Percentiles rank a stretch among this genome's conserved stretches.
Conservation (phyloP, 306 rosid genomes). For the Cicer pinnatifidum region DNA sequence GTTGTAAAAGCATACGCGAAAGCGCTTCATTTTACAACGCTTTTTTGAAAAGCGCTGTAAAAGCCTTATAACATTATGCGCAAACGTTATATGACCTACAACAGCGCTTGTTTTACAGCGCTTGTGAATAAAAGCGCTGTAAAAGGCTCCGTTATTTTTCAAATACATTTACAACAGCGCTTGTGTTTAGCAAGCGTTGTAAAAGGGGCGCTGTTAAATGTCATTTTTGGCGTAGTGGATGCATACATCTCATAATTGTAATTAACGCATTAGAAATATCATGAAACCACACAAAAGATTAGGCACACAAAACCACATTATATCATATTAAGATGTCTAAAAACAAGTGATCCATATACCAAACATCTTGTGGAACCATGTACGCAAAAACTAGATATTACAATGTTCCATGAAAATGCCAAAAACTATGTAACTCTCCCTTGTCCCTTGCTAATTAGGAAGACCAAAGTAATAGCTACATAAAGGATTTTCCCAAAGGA, state of each 20-base stretch:
- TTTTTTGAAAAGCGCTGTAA: too few species aligned
- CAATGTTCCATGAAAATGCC: not conserved
- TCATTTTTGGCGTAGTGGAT: too few species aligned
- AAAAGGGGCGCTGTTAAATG: too few species aligned
- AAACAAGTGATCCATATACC: conserved; percentile 10
- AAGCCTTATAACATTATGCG: too few species aligned
- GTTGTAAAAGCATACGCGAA: too few species aligned
- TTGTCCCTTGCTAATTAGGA: conserved; percentile 24
- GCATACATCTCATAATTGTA: conserved; percentile 8
- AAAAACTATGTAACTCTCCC: conserved; percentile 24
- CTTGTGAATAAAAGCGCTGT: too few species aligned
- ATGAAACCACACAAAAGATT: conserved; percentile 6
- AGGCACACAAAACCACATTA: conserved; percentile 5
- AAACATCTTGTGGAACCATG: not conserved
- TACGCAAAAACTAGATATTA: conserved; percentile 26
- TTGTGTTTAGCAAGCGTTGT: too few species aligned
- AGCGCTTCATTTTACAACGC: too few species aligned
- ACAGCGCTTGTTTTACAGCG: too few species aligned
- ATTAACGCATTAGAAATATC: conserved; percentile 5
- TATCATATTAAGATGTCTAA: conserved; percentile 19
- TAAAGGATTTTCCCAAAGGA: conserved; percentile 10
- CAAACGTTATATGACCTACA: too few species aligned
- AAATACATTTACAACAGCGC: too few species aligned
- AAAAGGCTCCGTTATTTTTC: too few species aligned
- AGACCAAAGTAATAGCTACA: conserved; percentile 12